phyloP scores from a whole-genome alignment of 2,329 filamentous ascomycete genomes.

The Ceratocystis diversiconidia region DNA sequence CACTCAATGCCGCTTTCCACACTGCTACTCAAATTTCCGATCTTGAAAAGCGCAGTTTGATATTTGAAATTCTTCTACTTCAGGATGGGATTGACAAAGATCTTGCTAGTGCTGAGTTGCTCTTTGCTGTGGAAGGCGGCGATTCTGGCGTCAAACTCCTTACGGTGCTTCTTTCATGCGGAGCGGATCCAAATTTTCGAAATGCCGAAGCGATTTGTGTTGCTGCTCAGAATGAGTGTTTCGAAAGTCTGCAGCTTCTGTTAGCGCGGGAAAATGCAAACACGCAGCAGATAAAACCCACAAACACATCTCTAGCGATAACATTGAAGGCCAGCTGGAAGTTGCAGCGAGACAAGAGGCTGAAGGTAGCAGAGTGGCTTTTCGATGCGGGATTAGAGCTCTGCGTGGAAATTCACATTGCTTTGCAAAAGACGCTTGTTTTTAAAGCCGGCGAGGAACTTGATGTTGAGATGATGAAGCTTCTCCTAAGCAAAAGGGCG shows the following conservation, averaged over 20 bases:
- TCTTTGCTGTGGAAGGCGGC: conserved; percentile 38
- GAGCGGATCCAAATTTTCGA: conserved; percentile 42
- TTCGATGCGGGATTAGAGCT: conserved; percentile 37
- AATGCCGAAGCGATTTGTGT: conserved; percentile 42
- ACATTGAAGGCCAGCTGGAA: conserved; percentile 42
- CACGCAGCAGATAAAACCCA: conserved; percentile 33
- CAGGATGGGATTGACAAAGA: conserved; percentile 35
- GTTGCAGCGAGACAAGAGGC: conserved; percentile 34
- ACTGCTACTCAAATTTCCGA: conserved; percentile 40
- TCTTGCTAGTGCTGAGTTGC: conserved; percentile 38
- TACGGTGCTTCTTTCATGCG: conserved; percentile 35
- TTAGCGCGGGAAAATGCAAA: conserved; percentile 33
- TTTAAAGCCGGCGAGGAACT: conserved; percentile 22
- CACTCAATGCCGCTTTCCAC: conserved; percentile 38
- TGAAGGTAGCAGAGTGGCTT: conserved; percentile 35
- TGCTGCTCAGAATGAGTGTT: conserved; percentile 37
- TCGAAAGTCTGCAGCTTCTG: conserved; percentile 37
- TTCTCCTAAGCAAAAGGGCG: conserved; percentile 13
- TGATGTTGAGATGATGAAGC: conserved; percentile 8
- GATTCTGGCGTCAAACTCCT: conserved; percentile 36
- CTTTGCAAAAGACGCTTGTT: conserved; percentile 38
- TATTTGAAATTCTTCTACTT: conserved; percentile 38
- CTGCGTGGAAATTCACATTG: conserved; percentile 36
- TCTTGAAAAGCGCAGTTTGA: conserved; percentile 32
- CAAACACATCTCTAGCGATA: conserved; percentile 33